phyloP scores from a whole-genome alignment of 2,329 filamentous ascomycete species.

The Pyrenophora tritici-repentis region DNA sequence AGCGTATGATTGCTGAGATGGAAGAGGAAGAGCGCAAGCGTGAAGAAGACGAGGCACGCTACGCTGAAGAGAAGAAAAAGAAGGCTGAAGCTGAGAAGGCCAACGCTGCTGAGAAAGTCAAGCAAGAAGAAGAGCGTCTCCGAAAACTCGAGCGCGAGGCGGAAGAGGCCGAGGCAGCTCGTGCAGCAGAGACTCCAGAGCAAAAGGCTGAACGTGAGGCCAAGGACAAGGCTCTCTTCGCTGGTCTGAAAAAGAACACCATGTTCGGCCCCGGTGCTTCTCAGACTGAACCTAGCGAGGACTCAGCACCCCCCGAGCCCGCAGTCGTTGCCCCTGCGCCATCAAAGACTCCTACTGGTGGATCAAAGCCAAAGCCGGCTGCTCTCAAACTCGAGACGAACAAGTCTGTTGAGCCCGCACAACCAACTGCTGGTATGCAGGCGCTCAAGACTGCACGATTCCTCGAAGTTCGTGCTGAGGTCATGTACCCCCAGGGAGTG shows the following conservation, averaged over 20 bases:
- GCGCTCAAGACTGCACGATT: conserved; percentile 90
- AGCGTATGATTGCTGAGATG: conserved; percentile 69
- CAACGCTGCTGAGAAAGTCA: conserved; percentile 50
- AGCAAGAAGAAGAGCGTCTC: conserved; percentile 59
- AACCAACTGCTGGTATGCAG: conserved; percentile 92
- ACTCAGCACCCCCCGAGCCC: conserved; percentile 42
- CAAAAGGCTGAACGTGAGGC: conserved; percentile 49
- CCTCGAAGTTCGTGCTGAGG: conserved; percentile 75
- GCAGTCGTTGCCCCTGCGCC: conserved; percentile 25
- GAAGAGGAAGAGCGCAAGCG: conserved; percentile 51
- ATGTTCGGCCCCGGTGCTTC: conserved; percentile 53
- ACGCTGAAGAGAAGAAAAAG: conserved; percentile 71
- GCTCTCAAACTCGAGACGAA: conserved; percentile 87
- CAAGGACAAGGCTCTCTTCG: conserved; percentile 48
- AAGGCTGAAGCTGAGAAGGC: conserved; percentile 65
- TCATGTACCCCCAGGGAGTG: conserved; percentile 75
- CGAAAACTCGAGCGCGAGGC: conserved; percentile 56
- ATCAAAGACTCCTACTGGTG: conserved; percentile 50
- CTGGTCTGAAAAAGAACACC: conserved; percentile 55
- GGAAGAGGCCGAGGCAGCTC: conserved; percentile 53
- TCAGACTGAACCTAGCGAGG: conserved; percentile 49
- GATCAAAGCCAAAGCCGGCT: conserved; percentile 78
- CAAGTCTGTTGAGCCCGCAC: conserved; percentile 84
- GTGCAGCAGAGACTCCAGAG: conserved; percentile 49
- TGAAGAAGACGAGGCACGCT: conserved; percentile 72